Evolutionary conservation across 1,284 basidiomycete genomes (phyloP), one percentile per base, ranked within the genome.

Genomic region (Boletus sp.): DNA sequence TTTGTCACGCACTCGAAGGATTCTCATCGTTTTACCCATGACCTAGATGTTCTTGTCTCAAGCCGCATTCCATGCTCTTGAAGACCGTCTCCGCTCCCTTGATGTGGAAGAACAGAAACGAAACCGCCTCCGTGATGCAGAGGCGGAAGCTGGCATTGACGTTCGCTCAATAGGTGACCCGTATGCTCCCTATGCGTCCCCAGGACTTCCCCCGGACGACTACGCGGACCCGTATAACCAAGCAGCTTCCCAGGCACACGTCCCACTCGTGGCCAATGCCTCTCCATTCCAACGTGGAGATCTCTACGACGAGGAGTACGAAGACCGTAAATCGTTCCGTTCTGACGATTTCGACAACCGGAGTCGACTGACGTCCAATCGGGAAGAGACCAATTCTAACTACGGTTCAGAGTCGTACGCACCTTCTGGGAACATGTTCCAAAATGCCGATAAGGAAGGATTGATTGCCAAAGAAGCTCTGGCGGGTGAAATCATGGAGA

Each of bases 351-450:
- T 80, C 51, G 88, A 92, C 57, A 80, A 75, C 3, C 80, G 80
- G 4, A 90, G 85, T 60, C 77, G 83, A 35, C 75, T 85, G 44
- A 88, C 84, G 0, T 86, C 82, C 51, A 77, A 84, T 46, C 78
- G 81, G 34, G 90, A 91, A 48, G 91, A 92, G 41, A 78, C 82
- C 0, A 74, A 76, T 41, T 92, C 89, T 0, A 84, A 88, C 57
- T 81, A 88, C 50, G 91, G 89, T 6, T 90, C 89, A 2, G 92
- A 94, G 60, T 88, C 86, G 0, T 98, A 97, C 60, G 93, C 92
- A 0, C 94, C 93, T 0, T 94, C 91, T 0, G 76, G 91, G 17
- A 95, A 96, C 60, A 95, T 97, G 91, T 97, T 97, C 76, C 83
- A 86, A 52, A 84, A 81, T 52, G 74, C 82, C 7, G 84, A 88